phyloP scores from a whole-genome alignment of 75 land plant genomes.

The Azolla pinnata region DNA sequence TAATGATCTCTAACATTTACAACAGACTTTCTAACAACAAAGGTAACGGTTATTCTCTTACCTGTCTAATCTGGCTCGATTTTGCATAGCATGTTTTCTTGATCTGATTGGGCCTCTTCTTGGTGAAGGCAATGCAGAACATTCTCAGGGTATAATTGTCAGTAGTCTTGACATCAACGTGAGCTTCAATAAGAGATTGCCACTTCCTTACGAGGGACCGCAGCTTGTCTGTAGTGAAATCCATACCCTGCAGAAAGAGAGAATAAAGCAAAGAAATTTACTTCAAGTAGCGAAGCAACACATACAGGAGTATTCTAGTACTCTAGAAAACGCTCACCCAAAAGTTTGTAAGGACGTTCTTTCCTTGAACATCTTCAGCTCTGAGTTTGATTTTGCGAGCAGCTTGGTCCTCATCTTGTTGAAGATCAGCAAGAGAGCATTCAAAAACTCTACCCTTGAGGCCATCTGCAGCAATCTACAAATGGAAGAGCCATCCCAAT shows the following conservation, averaged over 20 bases:
- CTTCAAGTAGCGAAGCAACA: neutral
- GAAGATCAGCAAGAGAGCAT: constrained; percentile 67
- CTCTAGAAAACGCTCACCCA: constrained; percentile 36
- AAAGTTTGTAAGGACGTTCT: constrained; percentile 87
- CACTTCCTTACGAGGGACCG: constrained; percentile 76
- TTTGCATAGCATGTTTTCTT: constrained; percentile 91
- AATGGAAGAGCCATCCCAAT: no score
- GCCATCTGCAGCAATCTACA: constrained; percentile 87
- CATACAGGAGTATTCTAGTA: neutral
- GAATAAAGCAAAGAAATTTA: neutral
- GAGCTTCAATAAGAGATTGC: constrained; percentile 92
- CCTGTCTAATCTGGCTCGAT: constrained; percentile 77
- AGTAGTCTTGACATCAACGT: constrained; percentile 92
- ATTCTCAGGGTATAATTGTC: constrained; percentile 65
- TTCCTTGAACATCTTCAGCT: constrained; percentile 92
- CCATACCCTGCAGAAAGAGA: constrained; percentile 60
- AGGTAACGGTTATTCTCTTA: neutral
- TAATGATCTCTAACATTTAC: no score
- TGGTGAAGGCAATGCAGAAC: constrained; percentile 92
- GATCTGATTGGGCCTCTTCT: constrained; percentile 73
- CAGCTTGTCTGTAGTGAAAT: constrained; percentile 87
- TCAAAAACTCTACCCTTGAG: constrained; percentile 84
- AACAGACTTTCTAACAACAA: no score
- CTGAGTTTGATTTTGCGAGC: constrained; percentile 70
- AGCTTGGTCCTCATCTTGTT: constrained; percentile 69